These are phyloP conservation scores for Neofusicoccum umdonicola DNA, from an alignment of 2,329 filamentous ascomycete species.

Conservation along the genomic window DNA sequence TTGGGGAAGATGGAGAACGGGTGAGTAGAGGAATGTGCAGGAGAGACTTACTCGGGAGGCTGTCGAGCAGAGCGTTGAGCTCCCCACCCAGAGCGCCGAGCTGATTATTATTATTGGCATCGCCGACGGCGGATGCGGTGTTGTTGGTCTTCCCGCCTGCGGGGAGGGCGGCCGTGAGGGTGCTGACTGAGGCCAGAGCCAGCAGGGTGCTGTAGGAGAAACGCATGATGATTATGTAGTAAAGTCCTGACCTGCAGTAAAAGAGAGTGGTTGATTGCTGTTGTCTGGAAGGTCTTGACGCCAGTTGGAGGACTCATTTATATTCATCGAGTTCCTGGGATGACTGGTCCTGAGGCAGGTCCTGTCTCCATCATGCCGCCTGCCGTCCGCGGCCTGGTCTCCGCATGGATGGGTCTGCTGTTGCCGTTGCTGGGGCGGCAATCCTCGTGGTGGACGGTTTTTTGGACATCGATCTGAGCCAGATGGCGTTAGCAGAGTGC, in stretches of 20 bases:
- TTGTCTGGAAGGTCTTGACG: not conserved
- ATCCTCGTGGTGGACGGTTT: not conserved
- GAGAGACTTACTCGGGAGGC: not conserved
- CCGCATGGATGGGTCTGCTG: too few relatives aligned
- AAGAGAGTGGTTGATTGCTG: not conserved
- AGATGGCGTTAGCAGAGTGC: not conserved
- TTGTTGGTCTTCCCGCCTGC: not conserved
- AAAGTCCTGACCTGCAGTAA: not conserved
- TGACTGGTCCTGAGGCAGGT: not conserved
- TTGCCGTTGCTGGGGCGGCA: not conserved
- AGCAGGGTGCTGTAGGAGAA: not conserved
- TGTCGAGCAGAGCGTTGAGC: not conserved
- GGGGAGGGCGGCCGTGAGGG: not conserved
- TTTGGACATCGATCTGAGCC: too few relatives aligned
- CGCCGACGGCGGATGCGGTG: not conserved
- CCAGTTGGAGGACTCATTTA: not conserved
- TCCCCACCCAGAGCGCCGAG: not conserved
- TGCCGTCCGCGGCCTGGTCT: not conserved
- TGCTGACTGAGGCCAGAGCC: not conserved
- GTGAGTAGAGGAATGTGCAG: not conserved
- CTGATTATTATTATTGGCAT: not conserved
- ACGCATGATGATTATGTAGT: not conserved
- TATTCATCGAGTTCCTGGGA: not conserved
- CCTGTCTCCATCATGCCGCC: not conserved
- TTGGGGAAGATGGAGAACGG: too few relatives aligned